Evolutionary conservation across 257 asterid genomes (phyloP).

Genomic region (Solanum pinnatisectum): DNA sequence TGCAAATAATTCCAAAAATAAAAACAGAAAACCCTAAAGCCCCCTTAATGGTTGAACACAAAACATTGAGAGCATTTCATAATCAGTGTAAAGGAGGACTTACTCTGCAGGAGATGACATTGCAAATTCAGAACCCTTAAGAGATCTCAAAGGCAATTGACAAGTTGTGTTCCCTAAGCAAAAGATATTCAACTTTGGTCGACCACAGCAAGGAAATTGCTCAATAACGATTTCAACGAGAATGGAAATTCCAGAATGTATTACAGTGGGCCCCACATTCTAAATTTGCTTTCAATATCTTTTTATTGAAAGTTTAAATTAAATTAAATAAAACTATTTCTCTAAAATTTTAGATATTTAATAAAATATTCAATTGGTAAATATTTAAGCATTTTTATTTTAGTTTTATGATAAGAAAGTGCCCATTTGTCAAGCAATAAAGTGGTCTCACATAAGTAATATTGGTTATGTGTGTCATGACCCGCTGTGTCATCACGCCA

Average conservation of each 20-base stretch:
- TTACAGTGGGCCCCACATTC: not conserved
- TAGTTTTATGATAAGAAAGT: not conserved
- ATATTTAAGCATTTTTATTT: too few species aligned
- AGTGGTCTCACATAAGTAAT: not conserved
- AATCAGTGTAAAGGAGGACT: not conserved
- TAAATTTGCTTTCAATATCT: not conserved
- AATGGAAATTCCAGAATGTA: not conserved
- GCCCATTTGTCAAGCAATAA: not conserved
- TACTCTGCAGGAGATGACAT: constrained; percentile 99
- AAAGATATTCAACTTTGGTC: not conserved
- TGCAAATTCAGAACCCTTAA: constrained; percentile 4
- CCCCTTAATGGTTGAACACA: not conserved
- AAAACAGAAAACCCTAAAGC: not conserved
- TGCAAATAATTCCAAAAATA: not conserved
- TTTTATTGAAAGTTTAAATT: not conserved
- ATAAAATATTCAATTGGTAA: not conserved
- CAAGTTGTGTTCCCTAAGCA: not conserved
- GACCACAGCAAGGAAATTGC: not conserved
- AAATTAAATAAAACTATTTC: not conserved
- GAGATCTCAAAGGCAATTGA: not conserved
- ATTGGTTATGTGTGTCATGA: not conserved
- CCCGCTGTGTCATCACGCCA: too few species aligned
- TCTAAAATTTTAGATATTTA: too few species aligned
- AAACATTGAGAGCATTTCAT: not conserved
- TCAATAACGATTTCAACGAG: not conserved